Percentiles rank a stretch among this genome's conserved stretches.
These are phyloP conservation scores for Opeltia flavorubescens DNA, from an alignment of 495 filamentous ascomycete genomes.

Conservation along the genomic window DNA sequence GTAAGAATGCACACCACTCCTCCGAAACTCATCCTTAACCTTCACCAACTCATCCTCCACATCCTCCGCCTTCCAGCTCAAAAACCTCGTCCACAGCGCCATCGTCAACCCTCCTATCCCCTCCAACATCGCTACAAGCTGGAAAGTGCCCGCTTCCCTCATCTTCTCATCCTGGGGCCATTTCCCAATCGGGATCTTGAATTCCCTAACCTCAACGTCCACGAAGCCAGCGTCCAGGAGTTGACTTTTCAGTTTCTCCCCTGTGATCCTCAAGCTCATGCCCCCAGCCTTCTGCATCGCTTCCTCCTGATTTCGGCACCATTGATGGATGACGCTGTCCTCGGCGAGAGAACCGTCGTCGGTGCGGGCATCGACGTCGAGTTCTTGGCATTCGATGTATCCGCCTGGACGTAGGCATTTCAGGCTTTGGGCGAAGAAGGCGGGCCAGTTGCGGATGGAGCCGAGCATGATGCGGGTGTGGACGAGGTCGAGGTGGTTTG, in stretches of 20 bases:
- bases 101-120: slow-evolving; percentile 40
- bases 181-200: slow-evolving; percentile 48
- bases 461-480: slow-evolving; percentile 43
- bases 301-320: slow-evolving; percentile 19
- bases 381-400: slow-evolving; percentile 52
- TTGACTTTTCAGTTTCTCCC: slow-evolving; percentile 22
- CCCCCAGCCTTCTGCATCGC: slow-evolving; percentile 20
- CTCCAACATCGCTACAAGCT: slow-evolving; percentile 43
- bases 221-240: slow-evolving; percentile 35
- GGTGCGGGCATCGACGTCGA: slow-evolving; percentile 25
- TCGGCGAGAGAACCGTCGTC: slow-evolving; percentile 20
- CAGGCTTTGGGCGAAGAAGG: slow-evolving; percentile 20
- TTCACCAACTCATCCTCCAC: slow-evolving; percentile 18
- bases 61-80: slow-evolving; percentile 21
- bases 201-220: slow-evolving; percentile 38
- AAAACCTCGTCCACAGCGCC: slow-evolving; percentile 42
- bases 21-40: slow-evolving; percentile 16
- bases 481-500: slow-evolving; percentile 45
- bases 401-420: slow-evolving; percentile 46
- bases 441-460: slow-evolving; percentile 42
- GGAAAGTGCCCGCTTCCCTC: slow-evolving; percentile 45
- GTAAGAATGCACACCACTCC: slow-evolving; percentile 15
- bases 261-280: slow-evolving; percentile 17
- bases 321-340: slow-evolving; percentile 17
- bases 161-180: slow-evolving; percentile 49